Evolutionary conservation across 2,329 filamentous ascomycete species (phyloP).

Genomic region (Xylariaceae sp.): DNA sequence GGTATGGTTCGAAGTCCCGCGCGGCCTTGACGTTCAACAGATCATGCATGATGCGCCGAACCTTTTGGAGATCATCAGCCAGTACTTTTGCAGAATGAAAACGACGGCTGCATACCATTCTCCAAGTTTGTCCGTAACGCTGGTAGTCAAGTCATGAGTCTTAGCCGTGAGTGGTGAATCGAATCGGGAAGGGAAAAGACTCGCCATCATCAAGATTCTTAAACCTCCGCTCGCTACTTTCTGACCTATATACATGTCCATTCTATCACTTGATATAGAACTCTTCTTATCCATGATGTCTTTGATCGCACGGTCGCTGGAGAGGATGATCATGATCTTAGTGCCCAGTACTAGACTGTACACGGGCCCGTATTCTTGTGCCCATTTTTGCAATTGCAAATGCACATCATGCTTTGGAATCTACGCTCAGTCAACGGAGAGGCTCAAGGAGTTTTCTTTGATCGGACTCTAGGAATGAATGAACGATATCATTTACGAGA

Average conservation of each 20-base stretch:
- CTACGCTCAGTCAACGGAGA: no score
- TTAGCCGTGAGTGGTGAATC: not conserved
- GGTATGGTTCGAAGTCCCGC: slow-evolving; percentile 48
- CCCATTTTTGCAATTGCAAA: slow-evolving; percentile 48
- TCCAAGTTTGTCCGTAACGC: slow-evolving; percentile 31
- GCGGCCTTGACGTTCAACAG: slow-evolving; percentile 43
- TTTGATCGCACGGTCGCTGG: slow-evolving; percentile 40
- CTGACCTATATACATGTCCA: slow-evolving; percentile 36
- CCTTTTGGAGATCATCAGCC: no score
- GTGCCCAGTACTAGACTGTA: slow-evolving; percentile 49
- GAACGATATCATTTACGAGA: no score
- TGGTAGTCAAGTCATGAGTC: slow-evolving; percentile 1
- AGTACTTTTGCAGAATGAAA: no score
- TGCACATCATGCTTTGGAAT: slow-evolving; percentile 40
- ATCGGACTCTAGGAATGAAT: no score
- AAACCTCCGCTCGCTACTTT: slow-evolving; percentile 14
- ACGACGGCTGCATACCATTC: no score
- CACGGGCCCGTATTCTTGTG: slow-evolving; percentile 43
- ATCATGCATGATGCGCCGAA: slow-evolving; percentile 37
- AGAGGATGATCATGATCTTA: slow-evolving; percentile 43
- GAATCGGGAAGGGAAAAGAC: not conserved
- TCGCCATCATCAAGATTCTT: slow-evolving; percentile 16
- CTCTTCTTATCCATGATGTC: slow-evolving; percentile 49
- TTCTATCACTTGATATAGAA: slow-evolving; percentile 45
- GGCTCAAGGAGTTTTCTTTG: no score